phyloP scores from a whole-genome alignment of 1,284 basidiomycete genomes.

The Irpex sp. region DNA sequence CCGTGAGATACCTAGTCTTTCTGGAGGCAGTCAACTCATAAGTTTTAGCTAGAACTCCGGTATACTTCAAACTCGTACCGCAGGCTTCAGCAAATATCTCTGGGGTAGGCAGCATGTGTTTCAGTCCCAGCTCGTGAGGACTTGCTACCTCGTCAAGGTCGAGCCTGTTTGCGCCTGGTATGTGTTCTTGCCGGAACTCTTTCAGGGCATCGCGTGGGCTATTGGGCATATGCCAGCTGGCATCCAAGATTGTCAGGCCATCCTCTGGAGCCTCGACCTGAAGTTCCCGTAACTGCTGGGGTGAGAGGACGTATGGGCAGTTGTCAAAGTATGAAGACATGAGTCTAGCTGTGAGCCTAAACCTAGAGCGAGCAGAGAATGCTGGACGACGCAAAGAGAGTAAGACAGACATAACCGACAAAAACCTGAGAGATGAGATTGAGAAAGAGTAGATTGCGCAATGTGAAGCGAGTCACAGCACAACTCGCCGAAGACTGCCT shows the following conservation, averaged over 20 bases:
- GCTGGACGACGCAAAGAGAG: slow-evolving; percentile 11
- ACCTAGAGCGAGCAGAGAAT: slow-evolving; percentile 9
- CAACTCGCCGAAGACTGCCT: too few species aligned
- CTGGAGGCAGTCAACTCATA: slow-evolving; percentile 32
- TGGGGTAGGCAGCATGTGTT: slow-evolving; percentile 89
- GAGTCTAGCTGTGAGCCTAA: slow-evolving; percentile 3
- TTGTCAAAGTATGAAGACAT: slow-evolving; percentile 22
- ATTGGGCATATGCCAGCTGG: slow-evolving; percentile 89
- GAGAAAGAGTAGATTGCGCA: background rate
- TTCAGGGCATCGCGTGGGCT: slow-evolving; percentile 58
- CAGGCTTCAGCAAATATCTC: slow-evolving; percentile 78
- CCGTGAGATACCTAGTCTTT: slow-evolving; percentile 70
- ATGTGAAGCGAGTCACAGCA: too few species aligned
- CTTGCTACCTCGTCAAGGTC: slow-evolving; percentile 82
- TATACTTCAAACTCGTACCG: slow-evolving; percentile 43
- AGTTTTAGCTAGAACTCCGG: background rate
- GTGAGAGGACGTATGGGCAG: slow-evolving; percentile 50
- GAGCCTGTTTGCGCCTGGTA: slow-evolving; percentile 76
- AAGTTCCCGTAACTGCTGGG: slow-evolving; percentile 41
- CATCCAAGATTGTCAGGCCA: slow-evolving; percentile 59
- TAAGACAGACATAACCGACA: slow-evolving; percentile 12
- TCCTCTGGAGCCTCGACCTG: slow-evolving; percentile 15
- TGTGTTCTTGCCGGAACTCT: slow-evolving; percentile 67
- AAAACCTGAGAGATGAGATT: background rate
- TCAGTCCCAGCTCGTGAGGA: slow-evolving; percentile 69